phyloP scores from a whole-genome alignment of 371 early-diverging fungal genomes.

The Apophysomyces elegans region DNA sequence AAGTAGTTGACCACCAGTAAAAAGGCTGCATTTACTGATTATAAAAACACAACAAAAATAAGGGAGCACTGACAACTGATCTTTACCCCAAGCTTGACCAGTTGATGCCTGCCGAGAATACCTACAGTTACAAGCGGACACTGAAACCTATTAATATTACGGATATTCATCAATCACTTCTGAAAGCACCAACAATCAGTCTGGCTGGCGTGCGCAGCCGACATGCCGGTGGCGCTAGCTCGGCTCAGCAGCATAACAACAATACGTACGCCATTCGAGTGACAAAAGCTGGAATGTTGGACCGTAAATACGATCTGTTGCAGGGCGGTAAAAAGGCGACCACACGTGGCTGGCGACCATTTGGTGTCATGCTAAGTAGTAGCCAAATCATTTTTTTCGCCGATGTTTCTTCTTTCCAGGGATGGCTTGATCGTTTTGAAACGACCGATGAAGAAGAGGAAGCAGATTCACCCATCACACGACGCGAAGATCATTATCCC shows the following conservation, averaged over 20 bases:
- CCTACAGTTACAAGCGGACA: constrained; percentile 39
- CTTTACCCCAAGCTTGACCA: constrained; percentile 40
- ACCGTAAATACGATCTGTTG: constrained; percentile 71
- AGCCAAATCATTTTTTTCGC: constrained; percentile 78
- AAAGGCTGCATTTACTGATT: background rate
- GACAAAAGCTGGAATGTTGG: constrained; percentile 70
- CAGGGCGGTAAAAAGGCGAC: constrained; percentile 73
- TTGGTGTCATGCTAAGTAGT: constrained; percentile 78
- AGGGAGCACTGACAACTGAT: constrained; percentile 29
- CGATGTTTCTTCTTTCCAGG: constrained; percentile 48
- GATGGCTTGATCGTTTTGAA: constrained; percentile 35
- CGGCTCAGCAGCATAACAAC: constrained; percentile 21
- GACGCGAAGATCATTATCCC: background rate
- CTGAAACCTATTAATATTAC: constrained; percentile 33
- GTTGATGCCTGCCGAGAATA: constrained; percentile 47
- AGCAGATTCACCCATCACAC: constrained; percentile 17
- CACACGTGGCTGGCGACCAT: constrained; percentile 75
- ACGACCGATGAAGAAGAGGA: constrained; percentile 23
- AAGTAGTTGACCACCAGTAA: background rate
- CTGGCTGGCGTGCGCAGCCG: constrained; percentile 50
- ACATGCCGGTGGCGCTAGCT: constrained; percentile 15
- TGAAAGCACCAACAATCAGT: constrained; percentile 40
- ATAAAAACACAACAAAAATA: constrained; percentile 1
- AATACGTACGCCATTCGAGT: constrained; percentile 64
- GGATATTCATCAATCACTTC: constrained; percentile 42